phyloP scores from a whole-genome alignment of 1,284 basidiomycete genomes.

The Peniophora sp. region DNA sequence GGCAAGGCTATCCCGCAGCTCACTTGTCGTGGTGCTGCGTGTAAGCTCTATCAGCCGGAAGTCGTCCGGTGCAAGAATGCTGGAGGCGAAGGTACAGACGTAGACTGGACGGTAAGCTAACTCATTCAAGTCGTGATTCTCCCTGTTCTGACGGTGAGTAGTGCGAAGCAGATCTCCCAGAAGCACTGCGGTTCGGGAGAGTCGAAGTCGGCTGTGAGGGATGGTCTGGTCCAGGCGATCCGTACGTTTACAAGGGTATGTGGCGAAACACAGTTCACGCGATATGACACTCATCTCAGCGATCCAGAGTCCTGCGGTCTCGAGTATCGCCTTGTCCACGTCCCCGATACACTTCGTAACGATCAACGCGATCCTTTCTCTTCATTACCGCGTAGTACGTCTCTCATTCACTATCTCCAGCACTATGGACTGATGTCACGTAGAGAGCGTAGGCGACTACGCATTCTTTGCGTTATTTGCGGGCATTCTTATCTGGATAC shows the following conservation, averaged over 20 bases:
- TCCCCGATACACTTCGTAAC: constrained; percentile 42
- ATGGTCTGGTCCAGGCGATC: constrained; percentile 73
- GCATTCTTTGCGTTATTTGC: constrained; percentile 50
- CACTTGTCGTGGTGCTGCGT: constrained; percentile 72
- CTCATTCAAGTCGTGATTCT: background rate
- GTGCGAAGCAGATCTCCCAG: constrained; percentile 88
- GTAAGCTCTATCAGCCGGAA: constrained; percentile 70
- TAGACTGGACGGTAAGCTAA: constrained; percentile 73
- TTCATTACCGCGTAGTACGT: constrained; percentile 2
- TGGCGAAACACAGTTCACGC: too few species aligned
- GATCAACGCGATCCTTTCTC: constrained; percentile 14
- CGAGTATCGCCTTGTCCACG: constrained; percentile 68
- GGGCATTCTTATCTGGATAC: constrained; percentile 40
- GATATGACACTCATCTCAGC: too few species aligned
- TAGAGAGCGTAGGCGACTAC: background rate
- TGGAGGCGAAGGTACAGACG: constrained; percentile 66
- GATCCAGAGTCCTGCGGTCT: constrained; percentile 84
- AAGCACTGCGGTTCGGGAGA: constrained; percentile 70
- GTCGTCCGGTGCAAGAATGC: constrained; percentile 80
- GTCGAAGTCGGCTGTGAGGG: constrained; percentile 88
- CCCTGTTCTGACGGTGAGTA: constrained; percentile 36
- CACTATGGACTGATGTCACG: constrained; percentile 21
- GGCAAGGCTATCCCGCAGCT: constrained; percentile 70
- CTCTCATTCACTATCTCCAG: too few species aligned
- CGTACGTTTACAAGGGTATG: constrained; percentile 80